phyloP scores from a whole-genome alignment of 2,329 filamentous ascomycete genomes.

The Colletotrichum nymphaeae region DNA sequence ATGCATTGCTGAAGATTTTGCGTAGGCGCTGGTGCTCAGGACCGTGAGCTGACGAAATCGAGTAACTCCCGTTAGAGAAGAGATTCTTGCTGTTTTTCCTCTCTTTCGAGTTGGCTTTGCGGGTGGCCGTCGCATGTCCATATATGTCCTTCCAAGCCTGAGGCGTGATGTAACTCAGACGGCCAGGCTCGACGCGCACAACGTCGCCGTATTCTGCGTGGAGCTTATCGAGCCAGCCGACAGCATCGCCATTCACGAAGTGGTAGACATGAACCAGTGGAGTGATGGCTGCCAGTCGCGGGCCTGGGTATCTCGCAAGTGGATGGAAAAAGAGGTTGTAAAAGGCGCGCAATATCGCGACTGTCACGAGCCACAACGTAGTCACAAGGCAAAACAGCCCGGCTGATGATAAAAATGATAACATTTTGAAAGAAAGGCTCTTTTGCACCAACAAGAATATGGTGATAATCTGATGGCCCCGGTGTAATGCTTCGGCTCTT shows the following conservation, averaged over 20 bases:
- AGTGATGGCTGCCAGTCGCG: not conserved
- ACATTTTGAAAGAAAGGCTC: not conserved
- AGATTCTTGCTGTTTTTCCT: slow-evolving; percentile 19
- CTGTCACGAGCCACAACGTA: not conserved
- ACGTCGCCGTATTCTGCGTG: slow-evolving; percentile 55
- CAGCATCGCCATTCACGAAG: slow-evolving; percentile 39
- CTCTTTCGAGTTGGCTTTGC: slow-evolving; percentile 28
- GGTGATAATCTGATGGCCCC: too few species aligned
- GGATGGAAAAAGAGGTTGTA: slow-evolving; percentile 11
- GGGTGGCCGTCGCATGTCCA: slow-evolving; percentile 37
- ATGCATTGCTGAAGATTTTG: slow-evolving; percentile 36
- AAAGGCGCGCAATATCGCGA: not conserved
- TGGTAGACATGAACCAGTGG: not conserved
- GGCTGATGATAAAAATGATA: not conserved
- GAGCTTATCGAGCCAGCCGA: slow-evolving; percentile 42
- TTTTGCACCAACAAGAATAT: too few species aligned
- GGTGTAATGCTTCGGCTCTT: not conserved
- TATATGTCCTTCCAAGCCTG: slow-evolving; percentile 54
- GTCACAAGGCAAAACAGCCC: not conserved
- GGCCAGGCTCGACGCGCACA: slow-evolving; percentile 57
- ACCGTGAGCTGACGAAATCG: slow-evolving; percentile 35
- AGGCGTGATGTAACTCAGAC: slow-evolving; percentile 54
- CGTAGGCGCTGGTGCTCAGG: slow-evolving; percentile 18
- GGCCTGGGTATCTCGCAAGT: not conserved
- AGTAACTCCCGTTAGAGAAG: slow-evolving; percentile 13